Percentiles rank a stretch among this genome's conserved stretches.
Conservation (phyloP, 139 green algal species). For the Microglena sp. region DNA sequence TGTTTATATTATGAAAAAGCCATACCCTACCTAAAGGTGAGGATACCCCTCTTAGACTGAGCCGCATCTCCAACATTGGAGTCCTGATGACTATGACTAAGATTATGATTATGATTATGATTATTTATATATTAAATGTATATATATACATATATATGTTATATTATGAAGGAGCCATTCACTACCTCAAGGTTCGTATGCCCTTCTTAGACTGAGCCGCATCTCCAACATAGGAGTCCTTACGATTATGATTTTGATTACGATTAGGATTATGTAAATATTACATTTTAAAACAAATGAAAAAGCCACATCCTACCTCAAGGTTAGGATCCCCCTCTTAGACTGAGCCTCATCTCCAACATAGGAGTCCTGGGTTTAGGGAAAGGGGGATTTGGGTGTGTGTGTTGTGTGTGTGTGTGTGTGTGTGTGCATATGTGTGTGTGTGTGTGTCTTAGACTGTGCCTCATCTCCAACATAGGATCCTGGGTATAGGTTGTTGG, state of each 20-base stretch:
- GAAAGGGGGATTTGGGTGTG: too few species aligned
- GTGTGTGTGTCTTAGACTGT: constrained; percentile 93
- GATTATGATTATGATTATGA: too few species aligned
- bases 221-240: constrained; percentile 95
- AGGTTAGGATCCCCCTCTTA: constrained; percentile 93
- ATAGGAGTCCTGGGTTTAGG: constrained; percentile 76
- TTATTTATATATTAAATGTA: too few species aligned
- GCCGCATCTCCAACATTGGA: constrained; percentile 97
- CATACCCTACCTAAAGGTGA: constrained; percentile 95
- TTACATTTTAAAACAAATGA: too few species aligned
- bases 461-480: constrained; percentile 97
- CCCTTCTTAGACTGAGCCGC: constrained; percentile 95
- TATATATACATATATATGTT: too few species aligned
- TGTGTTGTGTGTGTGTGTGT: too few species aligned
- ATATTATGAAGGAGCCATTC: too few species aligned
- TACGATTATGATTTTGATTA: too few species aligned
- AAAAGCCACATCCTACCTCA: too few species aligned
- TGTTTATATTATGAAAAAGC: too few species aligned
- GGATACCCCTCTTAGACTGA: constrained; percentile 93
- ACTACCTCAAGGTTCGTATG: constrained; percentile 95
- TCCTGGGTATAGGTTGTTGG: constrained; percentile 59
- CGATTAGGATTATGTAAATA: too few species aligned
- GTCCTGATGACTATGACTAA: constrained; percentile 55
- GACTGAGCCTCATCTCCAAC: constrained; percentile 96
- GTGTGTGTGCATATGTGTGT: too few species aligned